Base-by-base conservation (phyloP, 1,139 yeast species). In the Diutina pseudorugosa region DNA sequence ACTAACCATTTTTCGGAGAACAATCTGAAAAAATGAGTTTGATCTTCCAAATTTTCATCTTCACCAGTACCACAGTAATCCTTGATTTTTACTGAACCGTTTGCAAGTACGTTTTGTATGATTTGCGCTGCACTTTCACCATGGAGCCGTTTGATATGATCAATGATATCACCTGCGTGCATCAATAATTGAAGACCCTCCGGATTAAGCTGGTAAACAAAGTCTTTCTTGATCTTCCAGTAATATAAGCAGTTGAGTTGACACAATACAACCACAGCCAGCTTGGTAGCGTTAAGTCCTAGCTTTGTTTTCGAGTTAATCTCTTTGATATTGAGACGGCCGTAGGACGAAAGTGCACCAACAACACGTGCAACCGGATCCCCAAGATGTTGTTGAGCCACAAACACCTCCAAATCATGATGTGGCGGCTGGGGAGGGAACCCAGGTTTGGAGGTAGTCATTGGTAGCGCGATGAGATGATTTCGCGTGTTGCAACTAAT, bases 161-260 rank as follows among this genome's bases (percentile, higher is more conserved):
- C 68, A 42, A 88, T 73, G 55, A 90, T 82, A 52, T 87, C 87
- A 36, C 96, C 97, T 41, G 91, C 75, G 66, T 89, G 87, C 36
- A 90, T 64, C 53, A 88, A 70, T 52, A 78, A 66, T 58, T 82
- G 72, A 21, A 84, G 69, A 6, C 95, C 95, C 27, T 71, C 75
- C 57, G 82, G 83, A 60, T 84, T 77, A 56, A 83, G 78, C 42
- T 73, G 74, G 63, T 89, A 90, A 59, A 70, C 78, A 1, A 77
- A 73, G 0, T 63, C 60, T 6, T 66, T 61, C 14, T 66, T 58
- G 14, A 36, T 23, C 57, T 63, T 60, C 75, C 81, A 76, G 59
- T 77, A 77, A 23, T 70, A 72, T 20, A 83, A 76, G 63, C 91
- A 82, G 56, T 80, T 76, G 54, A 85, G 67, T 64, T 85, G 93